Conservation (phyloP, 176 grass and related monocot species). For the Melocanna baccifera region DNA sequence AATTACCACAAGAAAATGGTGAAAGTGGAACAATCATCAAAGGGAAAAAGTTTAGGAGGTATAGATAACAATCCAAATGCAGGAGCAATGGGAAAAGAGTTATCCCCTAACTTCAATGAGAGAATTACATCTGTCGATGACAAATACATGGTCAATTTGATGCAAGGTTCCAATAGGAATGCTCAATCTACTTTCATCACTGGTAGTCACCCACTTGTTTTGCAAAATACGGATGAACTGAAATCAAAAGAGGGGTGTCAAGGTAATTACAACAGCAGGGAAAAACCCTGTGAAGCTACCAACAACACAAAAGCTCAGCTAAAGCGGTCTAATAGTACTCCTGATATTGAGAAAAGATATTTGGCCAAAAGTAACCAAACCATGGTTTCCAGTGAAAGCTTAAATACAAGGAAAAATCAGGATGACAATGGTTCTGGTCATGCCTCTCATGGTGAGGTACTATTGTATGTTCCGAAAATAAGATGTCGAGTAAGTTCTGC, state of each 20-base stretch:
- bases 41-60: conserved; percentile 33
- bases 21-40: conserved; percentile 44
- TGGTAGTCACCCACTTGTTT: conserved; percentile 52
- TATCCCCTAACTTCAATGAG: conserved; percentile 69
- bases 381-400: conserved; percentile 31
- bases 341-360: conserved; percentile 77
- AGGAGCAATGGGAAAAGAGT: conserved; percentile 49
- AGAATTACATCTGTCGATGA: conserved; percentile 81
- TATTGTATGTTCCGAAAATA: conserved; percentile 71
- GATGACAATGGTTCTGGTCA: conserved; percentile 36
- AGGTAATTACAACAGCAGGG: conserved; percentile 37
- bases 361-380: conserved; percentile 45
- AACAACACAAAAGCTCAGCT: conserved; percentile 52
- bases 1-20: conserved; percentile 93
- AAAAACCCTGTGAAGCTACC: conserved; percentile 31
- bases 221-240: conserved; percentile 31
- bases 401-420: conserved; percentile 48
- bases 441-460: conserved; percentile 50
- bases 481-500: conserved; percentile 82
- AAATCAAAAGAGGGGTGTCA: conserved; percentile 40
- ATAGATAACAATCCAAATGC: conserved; percentile 24
- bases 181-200: conserved; percentile 37
- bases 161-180: conserved; percentile 67
- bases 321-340: conserved; percentile 79
- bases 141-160: conserved; percentile 92